Base-by-base conservation (phyloP, 345 rosid genomes). In the Eucalyptus coolabah region DNA sequence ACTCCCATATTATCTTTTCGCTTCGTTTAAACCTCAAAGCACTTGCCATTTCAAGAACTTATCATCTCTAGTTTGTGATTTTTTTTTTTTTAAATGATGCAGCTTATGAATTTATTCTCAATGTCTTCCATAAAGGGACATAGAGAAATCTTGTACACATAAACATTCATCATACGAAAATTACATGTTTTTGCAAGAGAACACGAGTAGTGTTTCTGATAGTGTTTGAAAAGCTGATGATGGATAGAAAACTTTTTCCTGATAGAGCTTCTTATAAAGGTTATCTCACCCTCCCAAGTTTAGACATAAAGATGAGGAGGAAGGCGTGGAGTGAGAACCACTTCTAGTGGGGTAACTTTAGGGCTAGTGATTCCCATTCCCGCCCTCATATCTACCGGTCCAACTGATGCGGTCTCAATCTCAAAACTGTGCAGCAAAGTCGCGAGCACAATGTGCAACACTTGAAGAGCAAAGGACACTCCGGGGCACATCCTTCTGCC, bases 401-500 rank as follows among this genome's bases (percentile, higher is more conserved):
- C 7, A 44, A 90, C 90, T 49, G 30, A 60, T 32, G 88, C 91
- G 2, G 92, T 90, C 56, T 86, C 86, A 24, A 89, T 65, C 14
- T 95, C 94, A 53, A 95, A 94, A 26, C 92, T 92, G 37, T 94
- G 95, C 87, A 94, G 92, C 77, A 95, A 87, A 15, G 93, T 91
- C 59, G 93, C 96, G 63, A 95, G 89, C 34, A 92, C 89, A 49
- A 94, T 77, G 86, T 91, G 92, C 37, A 91, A 89, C 32, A 93
- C 89, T 89, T 90, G 95, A 51, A 94, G 80, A 0, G 95, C 95
- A 86, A 95, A 82, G 1, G 95, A 89, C n/a, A 91, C 83, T 19
- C 92, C 96, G 2, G 95, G 96, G 50, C 95, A 94, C 30, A 91
- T 89, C 88, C 95, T 93, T 86, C 95, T 89, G 18, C 96, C 95